Percentiles rank a stretch among this genome's conserved stretches.
phyloP scores from a whole-genome alignment of 768 basidiomycete genomes.

The Lactarius hatsudake region DNA sequence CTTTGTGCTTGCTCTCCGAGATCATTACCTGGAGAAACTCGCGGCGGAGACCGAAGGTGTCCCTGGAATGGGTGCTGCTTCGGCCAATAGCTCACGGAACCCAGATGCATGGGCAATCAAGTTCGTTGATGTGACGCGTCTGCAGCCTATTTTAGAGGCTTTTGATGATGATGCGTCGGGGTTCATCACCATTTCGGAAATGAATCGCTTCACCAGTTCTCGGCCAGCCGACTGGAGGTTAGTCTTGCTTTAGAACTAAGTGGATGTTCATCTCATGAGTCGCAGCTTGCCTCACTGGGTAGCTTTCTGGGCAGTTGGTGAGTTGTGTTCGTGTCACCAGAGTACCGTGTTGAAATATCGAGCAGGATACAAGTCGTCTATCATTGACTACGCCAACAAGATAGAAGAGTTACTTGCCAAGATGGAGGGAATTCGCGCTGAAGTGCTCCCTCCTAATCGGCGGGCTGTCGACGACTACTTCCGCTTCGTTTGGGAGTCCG shows the following conservation, averaged over 20 bases:
- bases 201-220: constrained; percentile 34
- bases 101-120: constrained; percentile 34
- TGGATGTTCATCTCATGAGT: background rate
- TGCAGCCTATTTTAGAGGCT: constrained; percentile 34
- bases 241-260: background rate
- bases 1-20: constrained; percentile 32
- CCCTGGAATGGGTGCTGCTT: background rate
- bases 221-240: constrained; percentile 33
- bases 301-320: constrained; percentile 34
- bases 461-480: constrained; percentile 1
- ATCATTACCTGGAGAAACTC: constrained; percentile 33
- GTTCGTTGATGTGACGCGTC: constrained; percentile 25
- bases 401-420: constrained; percentile 17
- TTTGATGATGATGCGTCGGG: constrained; percentile 38
- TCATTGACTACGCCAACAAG: constrained; percentile 20
- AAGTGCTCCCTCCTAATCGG: constrained; percentile 15
- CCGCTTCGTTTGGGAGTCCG: background rate
- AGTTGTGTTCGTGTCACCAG: background rate
- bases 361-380: constrained; percentile 14
- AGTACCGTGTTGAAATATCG: background rate
- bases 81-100: background rate
- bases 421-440: constrained; percentile 16
- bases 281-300: constrained; percentile 34
- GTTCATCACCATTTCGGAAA: constrained; percentile 35
- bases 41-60: background rate